These are phyloP conservation scores for Mucor ambiguus DNA, from an alignment of 371 early-diverging fungal genomes.

Conservation along the genomic window DNA sequence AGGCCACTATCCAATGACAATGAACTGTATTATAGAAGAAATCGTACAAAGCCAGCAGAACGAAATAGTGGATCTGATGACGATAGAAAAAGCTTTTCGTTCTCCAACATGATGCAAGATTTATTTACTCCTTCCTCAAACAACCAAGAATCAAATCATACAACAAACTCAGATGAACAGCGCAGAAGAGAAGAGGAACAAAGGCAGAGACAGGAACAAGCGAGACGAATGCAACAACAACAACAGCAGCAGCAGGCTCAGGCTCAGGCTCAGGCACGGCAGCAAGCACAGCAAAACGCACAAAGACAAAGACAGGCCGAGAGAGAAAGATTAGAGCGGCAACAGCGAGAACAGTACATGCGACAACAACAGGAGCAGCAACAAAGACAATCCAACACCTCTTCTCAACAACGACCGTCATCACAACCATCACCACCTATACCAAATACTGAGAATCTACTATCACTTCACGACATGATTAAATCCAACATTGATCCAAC, in stretches of 20 bases:
- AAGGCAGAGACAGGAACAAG: constrained; percentile 17
- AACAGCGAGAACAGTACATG: background rate
- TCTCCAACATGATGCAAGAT: constrained; percentile 19
- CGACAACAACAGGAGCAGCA: background rate
- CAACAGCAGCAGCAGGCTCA: background rate
- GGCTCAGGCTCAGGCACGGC: background rate
- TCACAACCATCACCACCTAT: background rate
- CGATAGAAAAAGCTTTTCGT: constrained; percentile 8
- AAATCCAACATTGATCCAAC: constrained; percentile 43
- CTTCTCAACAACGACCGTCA: background rate
- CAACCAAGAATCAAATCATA: constrained; percentile 7
- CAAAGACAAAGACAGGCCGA: background rate
- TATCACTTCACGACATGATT: constrained; percentile 38
- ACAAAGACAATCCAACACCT: background rate
- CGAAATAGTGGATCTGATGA: background rate
- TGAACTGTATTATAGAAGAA: constrained; percentile 42
- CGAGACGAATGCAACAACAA: constrained; percentile 9
- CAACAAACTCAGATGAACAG: constrained; percentile 15
- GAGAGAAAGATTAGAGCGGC: background rate
- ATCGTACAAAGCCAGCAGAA: constrained; percentile 3
- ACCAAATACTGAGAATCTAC: constrained; percentile 8
- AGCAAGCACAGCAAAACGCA: background rate
- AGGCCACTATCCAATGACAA: constrained; percentile 48
- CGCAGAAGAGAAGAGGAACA: constrained; percentile 9
- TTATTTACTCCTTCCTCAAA: constrained; percentile 8